phyloP scores from a whole-genome alignment of 2,329 filamentous ascomycete genomes.

The Ascochyta koolunga region DNA sequence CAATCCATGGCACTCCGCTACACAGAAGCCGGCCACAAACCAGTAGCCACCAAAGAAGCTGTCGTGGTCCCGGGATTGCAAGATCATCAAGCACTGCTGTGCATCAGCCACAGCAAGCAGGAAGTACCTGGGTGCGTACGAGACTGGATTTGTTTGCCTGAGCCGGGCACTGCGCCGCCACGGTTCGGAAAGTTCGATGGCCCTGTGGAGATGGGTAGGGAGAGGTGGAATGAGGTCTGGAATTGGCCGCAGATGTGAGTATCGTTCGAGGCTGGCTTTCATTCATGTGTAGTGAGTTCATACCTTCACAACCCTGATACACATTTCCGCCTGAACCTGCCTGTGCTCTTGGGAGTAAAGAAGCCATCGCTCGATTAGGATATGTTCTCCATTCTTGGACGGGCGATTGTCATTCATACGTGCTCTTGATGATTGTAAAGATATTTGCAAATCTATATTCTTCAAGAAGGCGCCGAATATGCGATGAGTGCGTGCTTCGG shows the following conservation, averaged over 20 bases:
- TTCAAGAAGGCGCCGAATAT: no score
- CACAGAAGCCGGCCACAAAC: conserved; percentile 38
- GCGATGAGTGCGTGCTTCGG: no score
- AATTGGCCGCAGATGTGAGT: conserved; percentile 11
- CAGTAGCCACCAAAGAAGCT: conserved; percentile 55
- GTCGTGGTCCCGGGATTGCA: conserved; percentile 67
- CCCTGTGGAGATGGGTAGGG: conserved; percentile 63
- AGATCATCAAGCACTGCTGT: conserved; percentile 79
- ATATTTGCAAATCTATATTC: no score
- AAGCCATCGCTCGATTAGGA: no score
- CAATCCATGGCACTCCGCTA: conserved; percentile 46
- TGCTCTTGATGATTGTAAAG: no score
- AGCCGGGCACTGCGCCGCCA: conserved; percentile 69
- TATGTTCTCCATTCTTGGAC: no score
- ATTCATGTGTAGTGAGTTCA: no score
- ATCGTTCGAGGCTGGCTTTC: not conserved
- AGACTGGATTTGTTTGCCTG: conserved; percentile 86
- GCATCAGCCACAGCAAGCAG: conserved; percentile 87
- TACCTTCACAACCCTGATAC: no score
- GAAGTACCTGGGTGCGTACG: conserved; percentile 85
- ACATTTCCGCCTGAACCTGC: no score
- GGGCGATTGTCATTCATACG: no score
- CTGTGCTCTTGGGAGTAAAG: no score
- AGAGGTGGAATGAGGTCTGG: conserved; percentile 67
- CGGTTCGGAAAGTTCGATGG: conserved; percentile 69